phyloP scores from a whole-genome alignment of 768 basidiomycete genomes.

The Mycena maculata region DNA sequence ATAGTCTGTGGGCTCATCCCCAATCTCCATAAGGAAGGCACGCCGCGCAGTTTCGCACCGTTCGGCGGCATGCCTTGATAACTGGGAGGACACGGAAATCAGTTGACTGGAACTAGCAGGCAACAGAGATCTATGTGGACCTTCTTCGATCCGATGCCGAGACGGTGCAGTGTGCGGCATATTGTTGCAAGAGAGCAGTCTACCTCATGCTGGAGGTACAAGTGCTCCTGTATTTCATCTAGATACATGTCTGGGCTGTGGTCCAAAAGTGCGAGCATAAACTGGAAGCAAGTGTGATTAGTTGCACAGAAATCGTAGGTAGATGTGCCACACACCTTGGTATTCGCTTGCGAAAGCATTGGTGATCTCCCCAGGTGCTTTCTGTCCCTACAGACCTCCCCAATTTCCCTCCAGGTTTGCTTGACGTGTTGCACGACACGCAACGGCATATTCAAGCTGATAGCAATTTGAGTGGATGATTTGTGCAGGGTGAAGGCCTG shows the following conservation, averaged over 20 bases:
- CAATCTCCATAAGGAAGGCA: background rate
- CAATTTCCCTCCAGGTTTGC: too few relatives aligned
- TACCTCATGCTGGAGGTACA: too few relatives aligned
- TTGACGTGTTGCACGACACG: too few relatives aligned
- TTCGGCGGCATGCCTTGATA: background rate
- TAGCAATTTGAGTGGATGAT: too few relatives aligned
- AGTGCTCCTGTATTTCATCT: too few relatives aligned
- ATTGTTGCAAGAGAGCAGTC: background rate
- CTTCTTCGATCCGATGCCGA: conserved; percentile 1
- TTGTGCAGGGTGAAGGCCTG: too few relatives aligned
- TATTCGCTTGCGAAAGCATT: conserved; percentile 5
- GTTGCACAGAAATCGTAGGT: background rate
- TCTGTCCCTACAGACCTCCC: conserved; percentile 1
- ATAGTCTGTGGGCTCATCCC: too few relatives aligned
- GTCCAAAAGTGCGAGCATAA: too few relatives aligned
- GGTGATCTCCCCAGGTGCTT: conserved; percentile 15
- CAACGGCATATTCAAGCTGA: too few relatives aligned
- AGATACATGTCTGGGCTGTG: too few relatives aligned
- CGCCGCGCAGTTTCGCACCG: background rate
- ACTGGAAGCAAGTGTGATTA: background rate
- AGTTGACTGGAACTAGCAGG: conserved; percentile 1
- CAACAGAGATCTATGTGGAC: background rate
- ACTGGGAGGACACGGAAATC: background rate
- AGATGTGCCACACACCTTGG: conserved; percentile 1
- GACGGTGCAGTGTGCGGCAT: background rate